Base-by-base conservation (phyloP, 768 basidiomycete species). In the Termitomyces sp. region DNA sequence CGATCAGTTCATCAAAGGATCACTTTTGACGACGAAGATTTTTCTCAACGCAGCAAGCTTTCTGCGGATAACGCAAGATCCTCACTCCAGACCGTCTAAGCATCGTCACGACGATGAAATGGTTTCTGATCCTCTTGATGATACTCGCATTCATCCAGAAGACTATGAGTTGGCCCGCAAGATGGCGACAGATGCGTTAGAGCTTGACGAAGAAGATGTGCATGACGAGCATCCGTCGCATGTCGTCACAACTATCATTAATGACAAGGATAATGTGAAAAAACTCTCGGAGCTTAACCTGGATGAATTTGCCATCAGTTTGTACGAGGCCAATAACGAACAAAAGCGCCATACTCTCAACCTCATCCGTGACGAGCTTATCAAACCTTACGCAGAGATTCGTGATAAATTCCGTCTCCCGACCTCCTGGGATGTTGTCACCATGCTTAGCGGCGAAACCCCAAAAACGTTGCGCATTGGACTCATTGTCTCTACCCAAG, bases 101-200 rank as follows among this genome's bases (percentile, higher is more conserved):
- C 80, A 82, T 60, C 85, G 88, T 35, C 84, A 85, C 49, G 82
- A 84, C 57, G 82, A 85, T 41, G 89, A 91, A 48, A 80, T 84
- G 57, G 84, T 83, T 38, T 82, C 88, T 9, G 97, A 99, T 71
- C 93, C 95, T 4, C 79, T 99, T 55, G 97, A 99, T 68, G 87
- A 87, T 68, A 98, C 95, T 40, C 91, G 97, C 20, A 93, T 99
- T 55, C 97, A 99, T 68, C 93, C 93, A 6, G 93, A 96, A 70
- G 97, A 99, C 73, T 99, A 98, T 69, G 95, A 98, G 64, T 81
- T 98, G 41, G 96, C 97, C 4, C 87, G 93, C 38, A 98, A 98
- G 78, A 97, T 99, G 95, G 96, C 96, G 40, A 91, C 93, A 20
- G 95, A 98, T 72, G 94, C 96, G 5, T 82, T 98, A 14, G 97